Percentiles rank a stretch among this genome's conserved stretches.
These are phyloP conservation scores for Aspergillus ostianus DNA, from an alignment of 495 filamentous ascomycete genomes.

Conservation along the genomic window DNA sequence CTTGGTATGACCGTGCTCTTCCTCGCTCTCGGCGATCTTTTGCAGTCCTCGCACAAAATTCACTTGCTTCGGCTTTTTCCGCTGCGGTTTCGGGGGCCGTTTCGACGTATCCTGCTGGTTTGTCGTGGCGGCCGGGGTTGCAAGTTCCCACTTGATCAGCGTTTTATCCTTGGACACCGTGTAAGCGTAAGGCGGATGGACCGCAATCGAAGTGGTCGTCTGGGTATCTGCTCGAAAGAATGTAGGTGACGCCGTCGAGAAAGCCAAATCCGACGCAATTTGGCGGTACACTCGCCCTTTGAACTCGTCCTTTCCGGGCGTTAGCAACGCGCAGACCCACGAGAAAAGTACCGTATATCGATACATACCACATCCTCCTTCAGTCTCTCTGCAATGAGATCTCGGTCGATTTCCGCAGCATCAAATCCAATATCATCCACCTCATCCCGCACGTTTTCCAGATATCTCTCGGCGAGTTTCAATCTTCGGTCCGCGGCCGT, in stretches of 20 bases:
- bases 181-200: conserved; percentile 75
- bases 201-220: conserved; percentile 74
- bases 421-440: conserved; percentile 84
- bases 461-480: conserved; percentile 87
- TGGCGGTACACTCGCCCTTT: conserved; percentile 86
- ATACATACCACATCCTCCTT: conserved; percentile 77
- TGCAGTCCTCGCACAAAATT: conserved; percentile 62
- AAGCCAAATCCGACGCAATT: conserved; percentile 67
- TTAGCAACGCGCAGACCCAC: conserved; percentile 10
- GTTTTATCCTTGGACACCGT: conserved; percentile 82
- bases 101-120: conserved; percentile 57
- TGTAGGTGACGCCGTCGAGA: conserved; percentile 59
- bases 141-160: conserved; percentile 83
- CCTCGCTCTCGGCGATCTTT: conserved; percentile 57
- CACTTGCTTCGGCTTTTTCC: conserved; percentile 69
- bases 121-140: conserved; percentile 33
- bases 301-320: conserved; percentile 61
- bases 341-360: not conserved
- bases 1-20: conserved; percentile 71
- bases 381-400: conserved; percentile 84
- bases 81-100: conserved; percentile 61
- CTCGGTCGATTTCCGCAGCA: conserved; percentile 86
- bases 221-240: conserved; percentile 75
- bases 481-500: conserved; percentile 84
- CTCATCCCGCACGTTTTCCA: conserved; percentile 84